Base-by-base conservation (phyloP, 768 basidiomycete species). In the Hysterangium stoloniferum region DNA sequence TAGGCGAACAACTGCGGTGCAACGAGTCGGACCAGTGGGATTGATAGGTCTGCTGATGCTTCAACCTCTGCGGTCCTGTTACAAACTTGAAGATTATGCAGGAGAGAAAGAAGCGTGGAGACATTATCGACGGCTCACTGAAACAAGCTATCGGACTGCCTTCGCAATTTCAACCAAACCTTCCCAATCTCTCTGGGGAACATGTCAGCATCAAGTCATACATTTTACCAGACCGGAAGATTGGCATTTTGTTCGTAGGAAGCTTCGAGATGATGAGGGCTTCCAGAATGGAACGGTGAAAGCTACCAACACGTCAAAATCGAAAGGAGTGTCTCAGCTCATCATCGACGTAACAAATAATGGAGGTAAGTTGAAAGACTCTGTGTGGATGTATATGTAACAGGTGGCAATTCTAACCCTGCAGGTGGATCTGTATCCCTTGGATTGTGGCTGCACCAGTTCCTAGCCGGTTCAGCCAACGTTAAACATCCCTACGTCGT, bases 1-100 rank as follows among this genome's bases (percentile, higher is more conserved):
- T 82, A 79, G 79, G 65, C 56, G 1, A 68, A 64, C 50, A 82
- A 82, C 56, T 82, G 81, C 59, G 77, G 68, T 15, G 76, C 76
- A 0, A 76, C n/a, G n/a, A n/a, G n/a, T n/a, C n/a, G n/a, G n/a
- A n/a, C n/a, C n/a, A n/a, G n/a, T n/a, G n/a, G n/a, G n/a, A n/a
- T n/a, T n/a, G n/a, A n/a, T n/a, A n/a, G n/a, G n/a, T n/a, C n/a
- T n/a, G n/a, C n/a, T n/a, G n/a, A n/a, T n/a, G 56, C 48, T 42
- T 34, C 44, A 57, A n/a, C n/a, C n/a, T n/a, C n/a, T n/a, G n/a
- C n/a, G n/a, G n/a, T n/a, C n/a, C n/a, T n/a, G n/a, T n/a, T n/a
- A n/a, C n/a, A n/a, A n/a, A n/a, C n/a, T n/a, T n/a, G n/a, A n/a
- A n/a, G n/a, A n/a, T n/a, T n/a, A n/a, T n/a, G 19, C 24, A 31